Conservation (phyloP, 2,329 filamentous ascomycete genomes). For the Samsoniella hepiali region DNA sequence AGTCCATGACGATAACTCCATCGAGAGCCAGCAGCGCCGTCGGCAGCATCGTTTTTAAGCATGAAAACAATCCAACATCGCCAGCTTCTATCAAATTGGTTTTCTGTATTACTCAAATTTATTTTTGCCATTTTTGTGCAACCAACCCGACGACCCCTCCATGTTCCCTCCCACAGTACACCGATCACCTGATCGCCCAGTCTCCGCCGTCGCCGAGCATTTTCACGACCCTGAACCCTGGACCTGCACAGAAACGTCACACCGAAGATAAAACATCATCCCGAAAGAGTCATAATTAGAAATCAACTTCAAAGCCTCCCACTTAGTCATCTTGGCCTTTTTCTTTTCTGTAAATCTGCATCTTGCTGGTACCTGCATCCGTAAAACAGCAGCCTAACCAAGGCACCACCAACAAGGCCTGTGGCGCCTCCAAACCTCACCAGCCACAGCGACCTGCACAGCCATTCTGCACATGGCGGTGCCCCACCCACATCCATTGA, state of each 20-base stretch:
- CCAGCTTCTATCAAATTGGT: no score
- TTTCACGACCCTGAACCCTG: background rate
- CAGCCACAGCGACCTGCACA: background rate
- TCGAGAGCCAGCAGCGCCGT: background rate
- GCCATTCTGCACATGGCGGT: background rate
- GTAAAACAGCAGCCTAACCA: background rate
- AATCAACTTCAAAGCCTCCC: background rate
- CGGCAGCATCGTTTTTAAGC: no score
- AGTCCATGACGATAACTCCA: background rate
- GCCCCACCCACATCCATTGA: conserved; percentile 17
- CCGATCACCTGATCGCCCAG: conserved; percentile 18
- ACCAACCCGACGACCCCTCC: background rate
- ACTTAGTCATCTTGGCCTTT: background rate
- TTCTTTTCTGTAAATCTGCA: background rate
- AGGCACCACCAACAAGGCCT: background rate
- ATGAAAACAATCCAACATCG: no score
- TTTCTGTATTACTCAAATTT: no score
- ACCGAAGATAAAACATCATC: background rate
- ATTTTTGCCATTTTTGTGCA: background rate
- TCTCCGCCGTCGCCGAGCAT: conserved; percentile 6
- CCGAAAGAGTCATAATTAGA: conserved; percentile 9
- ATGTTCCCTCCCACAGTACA: background rate
- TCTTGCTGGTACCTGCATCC: background rate
- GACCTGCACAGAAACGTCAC: background rate
- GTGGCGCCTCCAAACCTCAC: background rate